phyloP scores from a whole-genome alignment of 2,329 filamentous ascomycete genomes.

The Diaporthe longicolla region DNA sequence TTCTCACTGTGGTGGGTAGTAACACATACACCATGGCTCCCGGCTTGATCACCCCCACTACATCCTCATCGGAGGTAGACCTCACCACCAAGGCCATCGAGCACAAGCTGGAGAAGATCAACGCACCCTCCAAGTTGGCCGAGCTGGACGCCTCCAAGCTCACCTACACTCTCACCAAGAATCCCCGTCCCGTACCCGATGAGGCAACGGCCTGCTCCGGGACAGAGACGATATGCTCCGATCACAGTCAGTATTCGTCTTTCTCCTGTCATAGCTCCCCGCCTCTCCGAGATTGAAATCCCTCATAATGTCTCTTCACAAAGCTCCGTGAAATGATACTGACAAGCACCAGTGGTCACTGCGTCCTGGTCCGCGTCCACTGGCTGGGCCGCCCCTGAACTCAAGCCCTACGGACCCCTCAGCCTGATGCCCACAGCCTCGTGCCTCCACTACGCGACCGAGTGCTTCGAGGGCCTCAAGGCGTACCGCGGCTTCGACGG shows the following conservation, averaged over 20 bases:
- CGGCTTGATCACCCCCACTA: slow-evolving; percentile 46
- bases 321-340: neutral
- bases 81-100: slow-evolving; percentile 66
- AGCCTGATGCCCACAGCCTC: slow-evolving; percentile 85
- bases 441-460: slow-evolving; percentile 88
- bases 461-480: slow-evolving; percentile 91
- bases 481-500: slow-evolving; percentile 85
- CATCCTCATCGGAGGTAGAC: slow-evolving; percentile 62
- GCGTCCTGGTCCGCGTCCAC: slow-evolving; percentile 73
- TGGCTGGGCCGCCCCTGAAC: slow-evolving; percentile 82
- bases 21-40: slow-evolving; percentile 47
- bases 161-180: slow-evolving; percentile 65
- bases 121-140: slow-evolving; percentile 54
- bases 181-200: slow-evolving; percentile 67
- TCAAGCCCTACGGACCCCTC: slow-evolving; percentile 83
- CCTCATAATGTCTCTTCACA: neutral
- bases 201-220: slow-evolving; percentile 63
- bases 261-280: neutral
- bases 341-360: slow-evolving; percentile 72
- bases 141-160: slow-evolving; percentile 75
- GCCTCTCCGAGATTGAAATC: neutral
- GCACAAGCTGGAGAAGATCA: slow-evolving; percentile 59
- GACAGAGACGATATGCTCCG: slow-evolving; percentile 74
- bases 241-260: slow-evolving; percentile 74
- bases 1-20: neutral